Percentiles rank a stretch among this genome's conserved stretches.
Evolutionary conservation across 2,329 filamentous ascomycete species (phyloP).

Genomic region (Aspergillus novoparasiticus): DNA sequence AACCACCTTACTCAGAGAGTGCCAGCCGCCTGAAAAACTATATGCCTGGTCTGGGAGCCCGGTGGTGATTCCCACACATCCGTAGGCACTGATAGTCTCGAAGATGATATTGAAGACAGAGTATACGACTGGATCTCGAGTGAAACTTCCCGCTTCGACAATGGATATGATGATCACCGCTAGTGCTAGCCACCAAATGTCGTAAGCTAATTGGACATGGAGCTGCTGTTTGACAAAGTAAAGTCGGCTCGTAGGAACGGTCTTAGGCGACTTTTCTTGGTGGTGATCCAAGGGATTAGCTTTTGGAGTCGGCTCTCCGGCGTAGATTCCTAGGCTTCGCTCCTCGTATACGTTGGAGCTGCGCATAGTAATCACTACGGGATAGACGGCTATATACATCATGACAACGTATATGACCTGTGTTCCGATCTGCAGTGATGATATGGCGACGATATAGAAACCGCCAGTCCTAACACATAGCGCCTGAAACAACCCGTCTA

Average conservation of each 20-base stretch:
- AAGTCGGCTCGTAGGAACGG: slow-evolving; percentile 38
- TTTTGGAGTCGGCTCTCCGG: no score
- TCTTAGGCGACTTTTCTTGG: neutral
- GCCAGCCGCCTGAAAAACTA: slow-evolving; percentile 37
- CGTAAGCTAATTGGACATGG: slow-evolving; percentile 62
- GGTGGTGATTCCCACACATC: slow-evolving; percentile 59
- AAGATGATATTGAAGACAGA: slow-evolving; percentile 58
- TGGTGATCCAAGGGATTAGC: neutral
- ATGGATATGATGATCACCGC: slow-evolving; percentile 59
- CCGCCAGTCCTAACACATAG: no score
- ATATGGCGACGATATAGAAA: no score
- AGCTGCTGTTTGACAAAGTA: slow-evolving; percentile 57
- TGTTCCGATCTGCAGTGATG: no score
- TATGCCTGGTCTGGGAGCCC: slow-evolving; percentile 52
- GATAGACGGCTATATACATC: no score
- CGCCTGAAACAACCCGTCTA: no score
- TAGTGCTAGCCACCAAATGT: slow-evolving; percentile 56
- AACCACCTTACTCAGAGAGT: slow-evolving; percentile 55
- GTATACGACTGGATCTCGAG: slow-evolving; percentile 52
- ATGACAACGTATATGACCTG: no score
- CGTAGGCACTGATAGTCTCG: slow-evolving; percentile 49
- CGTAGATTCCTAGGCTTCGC: no score
- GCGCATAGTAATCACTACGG: no score
- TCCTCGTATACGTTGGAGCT: no score
- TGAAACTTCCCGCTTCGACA: slow-evolving; percentile 58